Evolutionary conservation across 768 basidiomycete genomes (phyloP).

Genomic region (Mycena sanguinolenta): DNA sequence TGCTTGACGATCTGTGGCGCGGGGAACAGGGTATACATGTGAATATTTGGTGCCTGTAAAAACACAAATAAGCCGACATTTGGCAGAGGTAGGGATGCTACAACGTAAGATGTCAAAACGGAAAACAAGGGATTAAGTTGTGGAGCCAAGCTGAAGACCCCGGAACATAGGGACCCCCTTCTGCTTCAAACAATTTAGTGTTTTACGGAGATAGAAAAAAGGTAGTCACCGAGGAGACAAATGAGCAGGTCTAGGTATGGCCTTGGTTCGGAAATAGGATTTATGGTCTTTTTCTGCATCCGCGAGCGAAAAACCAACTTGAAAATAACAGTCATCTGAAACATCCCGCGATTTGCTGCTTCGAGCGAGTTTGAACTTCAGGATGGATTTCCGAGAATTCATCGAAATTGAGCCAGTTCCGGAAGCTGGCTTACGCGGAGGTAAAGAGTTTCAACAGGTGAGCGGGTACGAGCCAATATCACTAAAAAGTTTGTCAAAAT

Average conservation of each 20-base stretch:
- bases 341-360: background rate
- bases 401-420: background rate
- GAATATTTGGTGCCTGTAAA: background rate
- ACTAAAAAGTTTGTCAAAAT: too few species aligned
- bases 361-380: background rate
- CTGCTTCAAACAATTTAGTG: background rate
- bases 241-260: background rate
- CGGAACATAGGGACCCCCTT: too few species aligned
- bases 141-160: background rate
- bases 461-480: too few species aligned
- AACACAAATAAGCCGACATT: background rate
- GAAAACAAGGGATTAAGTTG: conserved; percentile 8
- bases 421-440: background rate
- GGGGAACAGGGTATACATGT: background rate
- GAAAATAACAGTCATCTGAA: background rate
- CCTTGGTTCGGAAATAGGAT: conserved; percentile 5
- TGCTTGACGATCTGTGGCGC: conserved; percentile 5
- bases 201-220: background rate
- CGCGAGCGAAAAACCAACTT: background rate
- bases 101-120: background rate
- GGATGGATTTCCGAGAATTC: background rate
- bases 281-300: background rate
- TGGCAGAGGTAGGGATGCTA: background rate
- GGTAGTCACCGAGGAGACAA: background rate
- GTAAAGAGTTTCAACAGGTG: background rate